phyloP scores from a whole-genome alignment of 257 asterid species.

The Nicotiana sylvestris region DNA sequence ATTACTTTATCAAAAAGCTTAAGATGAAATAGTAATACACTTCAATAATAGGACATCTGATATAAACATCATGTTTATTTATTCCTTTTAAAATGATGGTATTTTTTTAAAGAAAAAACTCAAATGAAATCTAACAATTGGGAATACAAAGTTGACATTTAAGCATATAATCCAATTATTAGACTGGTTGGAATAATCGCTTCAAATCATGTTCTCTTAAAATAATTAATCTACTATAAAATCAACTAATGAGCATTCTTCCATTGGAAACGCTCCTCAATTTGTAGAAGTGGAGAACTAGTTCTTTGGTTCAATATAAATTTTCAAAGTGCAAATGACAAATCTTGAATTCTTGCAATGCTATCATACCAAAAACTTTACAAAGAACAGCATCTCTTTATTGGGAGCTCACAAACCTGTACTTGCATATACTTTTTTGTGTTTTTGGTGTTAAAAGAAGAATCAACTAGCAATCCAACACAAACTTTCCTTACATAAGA shows the following conservation, averaged over 20 bases:
- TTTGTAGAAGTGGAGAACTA: background rate
- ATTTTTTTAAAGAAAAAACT: background rate
- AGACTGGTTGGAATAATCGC: background rate
- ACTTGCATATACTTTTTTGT: background rate
- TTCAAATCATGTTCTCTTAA: background rate
- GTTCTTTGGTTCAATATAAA: background rate
- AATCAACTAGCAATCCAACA: conserved; percentile 1
- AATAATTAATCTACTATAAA: background rate
- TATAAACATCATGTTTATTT: background rate
- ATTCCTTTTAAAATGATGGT: background rate
- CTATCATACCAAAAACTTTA: background rate
- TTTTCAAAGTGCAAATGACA: background rate
- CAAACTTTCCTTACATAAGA: background rate
- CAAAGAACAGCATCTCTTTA: background rate
- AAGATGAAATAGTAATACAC: background rate
- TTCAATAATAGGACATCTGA: background rate
- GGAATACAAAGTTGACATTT: background rate
- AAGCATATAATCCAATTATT: background rate
- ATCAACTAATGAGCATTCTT: background rate
- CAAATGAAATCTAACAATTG: background rate
- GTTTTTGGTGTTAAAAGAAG: background rate
- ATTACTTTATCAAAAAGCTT: background rate
- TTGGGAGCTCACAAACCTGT: background rate
- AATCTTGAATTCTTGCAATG: background rate
- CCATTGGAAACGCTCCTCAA: background rate